phyloP scores from a whole-genome alignment of 305 asterid genomes.

The Fraxinus paxiana region DNA sequence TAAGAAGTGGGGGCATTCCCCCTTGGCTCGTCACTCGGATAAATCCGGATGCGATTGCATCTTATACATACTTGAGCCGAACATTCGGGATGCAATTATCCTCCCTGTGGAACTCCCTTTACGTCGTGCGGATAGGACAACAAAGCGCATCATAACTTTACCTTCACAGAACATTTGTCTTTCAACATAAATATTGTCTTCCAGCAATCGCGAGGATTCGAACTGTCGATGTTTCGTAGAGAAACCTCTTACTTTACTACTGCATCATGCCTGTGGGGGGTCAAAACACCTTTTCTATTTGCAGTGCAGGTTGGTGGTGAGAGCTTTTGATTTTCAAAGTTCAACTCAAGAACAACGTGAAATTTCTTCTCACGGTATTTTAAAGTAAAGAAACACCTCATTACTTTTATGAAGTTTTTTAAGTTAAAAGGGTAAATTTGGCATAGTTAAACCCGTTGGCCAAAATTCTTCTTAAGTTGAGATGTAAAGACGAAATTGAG shows the following conservation, averaged over 20 bases:
- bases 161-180: not conserved
- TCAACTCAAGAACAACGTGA: not conserved
- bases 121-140: not conserved
- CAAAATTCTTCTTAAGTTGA: no score
- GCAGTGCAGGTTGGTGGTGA: not conserved
- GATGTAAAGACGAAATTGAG: not conserved
- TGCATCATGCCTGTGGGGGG: not conserved
- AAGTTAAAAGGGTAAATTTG: not conserved
- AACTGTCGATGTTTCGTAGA: not conserved
- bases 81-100: not conserved
- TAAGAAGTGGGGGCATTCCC: not conserved
- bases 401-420: not conserved
- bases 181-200: not conserved
- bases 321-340: not conserved
- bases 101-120: not conserved
- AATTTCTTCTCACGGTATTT: not conserved
- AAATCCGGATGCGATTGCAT: no score
- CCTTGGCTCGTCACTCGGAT: not conserved
- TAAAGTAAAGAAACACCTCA: not conserved
- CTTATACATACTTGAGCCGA: not conserved
- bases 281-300: not conserved
- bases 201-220: not conserved
- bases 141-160: not conserved
- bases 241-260: not conserved
- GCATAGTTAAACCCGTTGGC: not conserved